Evolutionary conservation across 2,329 filamentous ascomycete species (phyloP), one percentile per base, ranked within the genome.

Genomic region (Fusarium sp.): DNA sequence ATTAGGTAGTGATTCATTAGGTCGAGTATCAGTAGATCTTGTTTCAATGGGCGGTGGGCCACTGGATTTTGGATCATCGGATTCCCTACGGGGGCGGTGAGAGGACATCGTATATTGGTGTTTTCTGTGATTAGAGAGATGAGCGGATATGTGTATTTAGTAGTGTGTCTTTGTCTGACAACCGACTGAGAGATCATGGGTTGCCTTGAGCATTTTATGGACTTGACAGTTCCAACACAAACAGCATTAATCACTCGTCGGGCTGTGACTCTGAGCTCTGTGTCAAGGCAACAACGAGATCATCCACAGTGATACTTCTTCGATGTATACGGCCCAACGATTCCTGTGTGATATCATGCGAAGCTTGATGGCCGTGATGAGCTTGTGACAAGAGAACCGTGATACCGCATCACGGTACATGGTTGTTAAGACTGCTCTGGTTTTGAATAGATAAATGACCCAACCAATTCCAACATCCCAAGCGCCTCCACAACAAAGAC

Each of bases 291-390:
- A 19, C 6, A 8, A 15, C 1, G 9, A 15, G 15, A 8, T 10
- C 1, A 1, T 6, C 9, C 10, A 15, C n/a, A 25, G 21, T 35
- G 29, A 51, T 1, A 10, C 6, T 10, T 1, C n/a, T 51, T 23
- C 3, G 4, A 6, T 10, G 9, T 4, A 25, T 35, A 19, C 7
- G 0, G 16, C 16, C 6, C 21, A 0, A 0, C 3, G 1, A 11
- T 10, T 19, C 6, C 3, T 7, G 3, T 2, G 29, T 19, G 29
- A 25, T 51, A 0, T 7, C 6, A 10, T 7, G 2, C 12, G 29
- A 15, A 6, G 1, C 2, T 2, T 21, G 6, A 21, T 21, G 3
- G 8, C 3, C 18, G 16, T 4, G 4, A 25, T 1, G 11, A 14
- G 16, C 4, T 49, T 33, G 7, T 2, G 29, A 25, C 6, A 15